phyloP scores from a whole-genome alignment of 2,329 filamentous ascomycete genomes.

The Pseudonectria buxi region DNA sequence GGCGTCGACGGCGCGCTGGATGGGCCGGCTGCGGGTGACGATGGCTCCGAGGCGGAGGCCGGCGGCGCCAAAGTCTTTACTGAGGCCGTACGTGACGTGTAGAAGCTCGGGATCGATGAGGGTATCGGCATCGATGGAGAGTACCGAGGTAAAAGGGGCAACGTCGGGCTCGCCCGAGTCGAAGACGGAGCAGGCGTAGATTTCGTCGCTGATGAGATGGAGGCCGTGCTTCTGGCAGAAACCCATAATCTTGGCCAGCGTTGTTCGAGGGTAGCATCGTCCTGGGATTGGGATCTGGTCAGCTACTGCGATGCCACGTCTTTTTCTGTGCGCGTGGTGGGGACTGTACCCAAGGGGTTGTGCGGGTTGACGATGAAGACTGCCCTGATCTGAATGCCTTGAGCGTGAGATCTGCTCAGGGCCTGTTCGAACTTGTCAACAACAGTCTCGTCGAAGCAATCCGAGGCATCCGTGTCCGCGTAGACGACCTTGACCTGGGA shows the following conservation, averaged over 20 bases:
- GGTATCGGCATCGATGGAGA: conserved; percentile 36
- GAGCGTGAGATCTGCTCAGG: conserved; percentile 25
- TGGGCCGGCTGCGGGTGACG: conserved; percentile 30
- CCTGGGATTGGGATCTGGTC: conserved; percentile 12
- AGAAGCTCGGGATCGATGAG: conserved; percentile 42
- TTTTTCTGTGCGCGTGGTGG: background rate
- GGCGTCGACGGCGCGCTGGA: conserved; percentile 30
- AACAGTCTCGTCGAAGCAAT: conserved; percentile 37
- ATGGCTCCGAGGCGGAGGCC: conserved; percentile 45
- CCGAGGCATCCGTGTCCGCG: conserved; percentile 34
- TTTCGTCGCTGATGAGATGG: conserved; percentile 52
- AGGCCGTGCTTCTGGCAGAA: conserved; percentile 44
- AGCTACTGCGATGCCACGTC: too few relatives aligned
- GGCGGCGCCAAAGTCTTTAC: conserved; percentile 46
- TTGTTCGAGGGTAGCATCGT: conserved; percentile 37
- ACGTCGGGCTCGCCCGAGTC: conserved; percentile 24
- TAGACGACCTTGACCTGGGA: conserved; percentile 38
- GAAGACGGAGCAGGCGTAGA: conserved; percentile 49
- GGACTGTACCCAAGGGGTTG: conserved; percentile 41
- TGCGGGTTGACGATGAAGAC: conserved; percentile 47
- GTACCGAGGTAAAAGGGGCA: conserved; percentile 39
- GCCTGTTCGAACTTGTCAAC: conserved; percentile 40
- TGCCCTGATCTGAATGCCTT: conserved; percentile 35
- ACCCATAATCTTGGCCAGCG: conserved; percentile 36
- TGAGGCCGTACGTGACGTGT: conserved; percentile 42